Conservation (phyloP, 1,284 basidiomycete genomes). For the Thelephora terrestris region DNA sequence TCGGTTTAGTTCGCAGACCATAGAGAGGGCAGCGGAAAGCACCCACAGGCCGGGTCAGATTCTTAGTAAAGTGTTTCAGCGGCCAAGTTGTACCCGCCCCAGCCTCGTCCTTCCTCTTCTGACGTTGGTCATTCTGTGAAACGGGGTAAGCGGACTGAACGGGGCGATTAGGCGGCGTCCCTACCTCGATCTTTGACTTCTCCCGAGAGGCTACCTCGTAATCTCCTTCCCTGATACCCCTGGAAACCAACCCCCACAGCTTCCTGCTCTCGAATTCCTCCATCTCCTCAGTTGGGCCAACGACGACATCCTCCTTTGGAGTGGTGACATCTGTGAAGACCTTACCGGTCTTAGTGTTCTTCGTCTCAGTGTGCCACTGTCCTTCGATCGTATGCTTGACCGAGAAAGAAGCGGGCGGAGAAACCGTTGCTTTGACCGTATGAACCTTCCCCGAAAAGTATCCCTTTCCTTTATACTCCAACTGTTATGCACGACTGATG, state of each 20-base stretch:
- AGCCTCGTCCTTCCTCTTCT: slow-evolving; percentile 77
- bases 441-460: slow-evolving; percentile 94
- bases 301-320: slow-evolving; percentile 67
- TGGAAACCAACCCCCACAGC: slow-evolving; percentile 83
- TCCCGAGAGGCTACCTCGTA: slow-evolving; percentile 87
- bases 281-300: slow-evolving; percentile 51
- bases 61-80: slow-evolving; percentile 69
- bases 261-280: slow-evolving; percentile 80
- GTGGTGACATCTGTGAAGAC: slow-evolving; percentile 56
- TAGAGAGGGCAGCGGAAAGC: background rate
- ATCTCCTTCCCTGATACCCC: slow-evolving; percentile 85
- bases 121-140: slow-evolving; percentile 81
- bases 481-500: slow-evolving; percentile 23
- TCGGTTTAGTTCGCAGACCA: background rate
- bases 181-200: slow-evolving; percentile 87
- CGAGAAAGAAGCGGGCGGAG: slow-evolving; percentile 30
- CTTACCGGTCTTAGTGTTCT: slow-evolving; percentile 36
- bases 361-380: slow-evolving; percentile 75
- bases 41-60: slow-evolving; percentile 62
- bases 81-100: slow-evolving; percentile 68
- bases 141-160: background rate
- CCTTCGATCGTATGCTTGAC: slow-evolving; percentile 67
- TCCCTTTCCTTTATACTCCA: slow-evolving; percentile 93
- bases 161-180: slow-evolving; percentile 12
- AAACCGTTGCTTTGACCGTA: slow-evolving; percentile 78